These are phyloP conservation scores for Paramecium primaurelia DNA, from an alignment of 73 alveolate species.

Conservation along the genomic window DNA sequence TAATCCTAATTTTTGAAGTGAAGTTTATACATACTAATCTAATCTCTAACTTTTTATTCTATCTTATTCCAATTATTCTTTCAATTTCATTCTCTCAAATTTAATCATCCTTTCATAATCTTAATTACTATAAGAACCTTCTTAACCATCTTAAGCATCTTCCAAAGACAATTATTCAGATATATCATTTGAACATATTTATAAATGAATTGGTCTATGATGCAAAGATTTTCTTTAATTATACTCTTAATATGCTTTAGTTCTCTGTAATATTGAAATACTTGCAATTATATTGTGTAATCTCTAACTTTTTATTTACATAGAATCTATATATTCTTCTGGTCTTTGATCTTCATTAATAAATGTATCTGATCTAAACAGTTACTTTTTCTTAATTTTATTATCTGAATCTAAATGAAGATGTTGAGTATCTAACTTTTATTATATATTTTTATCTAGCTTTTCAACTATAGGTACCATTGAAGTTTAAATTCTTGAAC, in stretches of 20 bases:
- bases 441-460: neutral
- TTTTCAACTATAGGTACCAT: slow-evolving; percentile 15
- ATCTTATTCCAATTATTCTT: neutral
- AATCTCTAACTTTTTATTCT: neutral
- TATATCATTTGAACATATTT: neutral
- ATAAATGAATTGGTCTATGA: neutral
- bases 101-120: neutral
- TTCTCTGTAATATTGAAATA: neutral
- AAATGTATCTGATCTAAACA: neutral
- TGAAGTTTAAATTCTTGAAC: neutral
- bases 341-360: neutral
- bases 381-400: neutral
- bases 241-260: slow-evolving; percentile 7
- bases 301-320: neutral
- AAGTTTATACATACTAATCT: neutral
- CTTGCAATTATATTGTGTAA: neutral
- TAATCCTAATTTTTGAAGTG: neutral
- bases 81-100: neutral
- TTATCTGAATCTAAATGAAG: neutral
- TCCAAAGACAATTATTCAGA: neutral
- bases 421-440: neutral
- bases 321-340: neutral
- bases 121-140: neutral
- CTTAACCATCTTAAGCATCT: neutral
- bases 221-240: neutral